Evolutionary conservation across 1,284 basidiomycete species (phyloP), one percentile per base, ranked within the genome.

Genomic region (Grifola frondosa): DNA sequence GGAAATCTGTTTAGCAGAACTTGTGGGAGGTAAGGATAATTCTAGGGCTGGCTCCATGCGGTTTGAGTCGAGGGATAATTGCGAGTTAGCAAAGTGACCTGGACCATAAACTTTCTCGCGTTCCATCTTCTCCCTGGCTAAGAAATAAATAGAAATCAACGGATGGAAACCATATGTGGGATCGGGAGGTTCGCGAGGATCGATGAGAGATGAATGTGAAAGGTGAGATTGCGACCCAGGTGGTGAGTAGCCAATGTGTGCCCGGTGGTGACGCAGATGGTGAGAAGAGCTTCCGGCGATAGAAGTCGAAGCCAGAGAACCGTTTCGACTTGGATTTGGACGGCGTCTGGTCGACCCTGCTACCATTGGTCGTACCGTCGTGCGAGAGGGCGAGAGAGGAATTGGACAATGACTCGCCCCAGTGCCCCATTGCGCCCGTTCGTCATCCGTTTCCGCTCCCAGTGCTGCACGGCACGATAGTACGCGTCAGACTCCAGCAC

Each of bases 251-350:
- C 60, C 67, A 40, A 63, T 54, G 75, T 0, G 74, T 70, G n/a
- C 59, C 56, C 1, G 77, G 75, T 9, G 78, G 80, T 0, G 78
- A 84, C n/a, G 83, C 78, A 3, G 71, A 68, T 7, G 81, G 78
- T 1, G 85, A 81, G 65, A 94, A 92, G 31, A 98, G 69, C 68
- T 96, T 97, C 57, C 88, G 83, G 24, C 89, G 79, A 62, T 97
- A 97, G 62, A 96, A 97, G 59, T 97, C 94, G 59, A 99, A 91
- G 3, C 94, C 95, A 19, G 90, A 93, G 64, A 98, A 97, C 49
- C 76, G 64, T 38, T 61, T 82, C 16, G 75, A 70, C 63, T 81
- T 84, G n/a, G n/a, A n/a, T 64, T 77, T 81, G 17, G 75, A 71
- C 10, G 71, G 71, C 1, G 70, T 71, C 39, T 68, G 64, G 44